phyloP scores from a whole-genome alignment of 768 basidiomycete genomes.

The Lentinula raphanica region DNA sequence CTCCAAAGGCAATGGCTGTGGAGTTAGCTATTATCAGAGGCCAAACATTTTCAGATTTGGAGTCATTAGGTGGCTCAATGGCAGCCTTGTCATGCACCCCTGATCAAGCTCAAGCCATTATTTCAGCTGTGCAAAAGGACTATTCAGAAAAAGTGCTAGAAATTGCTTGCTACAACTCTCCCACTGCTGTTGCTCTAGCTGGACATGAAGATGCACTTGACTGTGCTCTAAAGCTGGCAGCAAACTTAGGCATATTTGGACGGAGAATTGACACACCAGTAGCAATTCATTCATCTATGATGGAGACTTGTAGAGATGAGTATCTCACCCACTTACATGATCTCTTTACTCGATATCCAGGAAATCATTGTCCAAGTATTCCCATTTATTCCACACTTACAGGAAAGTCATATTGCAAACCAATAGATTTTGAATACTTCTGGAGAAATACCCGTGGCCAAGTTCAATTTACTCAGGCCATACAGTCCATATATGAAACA shows the following conservation, averaged over 20 bases:
- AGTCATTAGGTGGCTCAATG: conserved; percentile 34
- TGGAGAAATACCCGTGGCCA: conserved; percentile 23
- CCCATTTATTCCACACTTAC: conserved; percentile 17
- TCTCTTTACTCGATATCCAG: no score
- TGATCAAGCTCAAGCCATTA: conserved; percentile 21
- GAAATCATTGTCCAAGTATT: conserved; percentile 21
- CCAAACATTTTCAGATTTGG: conserved; percentile 25
- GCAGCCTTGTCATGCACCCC: conserved; percentile 34
- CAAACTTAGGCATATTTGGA: conserved; percentile 24
- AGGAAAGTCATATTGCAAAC: no score
- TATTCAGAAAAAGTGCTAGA: conserved; percentile 22
- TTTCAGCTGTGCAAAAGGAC: conserved; percentile 12
- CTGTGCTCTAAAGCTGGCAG: conserved; percentile 22
- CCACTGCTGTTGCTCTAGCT: conserved; percentile 31
- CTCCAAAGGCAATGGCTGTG: conserved; percentile 31
- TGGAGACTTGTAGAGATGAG: conserved; percentile 27
- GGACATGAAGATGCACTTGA: conserved; percentile 25
- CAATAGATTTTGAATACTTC: conserved; percentile 26
- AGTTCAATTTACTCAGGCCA: conserved; percentile 18
- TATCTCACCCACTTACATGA: conserved; percentile 25
- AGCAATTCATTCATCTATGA: conserved; percentile 33
- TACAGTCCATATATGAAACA: background rate
- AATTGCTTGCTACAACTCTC: conserved; percentile 38
- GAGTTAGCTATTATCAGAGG: conserved; percentile 41
- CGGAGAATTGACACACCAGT: conserved; percentile 30